A percentile compares a stretch with the other conserved stretches of the same genome.
These are phyloP conservation scores for Aspergillus sp. DNA, from an alignment of 2,329 filamentous ascomycete genomes.

Conservation along the genomic window DNA sequence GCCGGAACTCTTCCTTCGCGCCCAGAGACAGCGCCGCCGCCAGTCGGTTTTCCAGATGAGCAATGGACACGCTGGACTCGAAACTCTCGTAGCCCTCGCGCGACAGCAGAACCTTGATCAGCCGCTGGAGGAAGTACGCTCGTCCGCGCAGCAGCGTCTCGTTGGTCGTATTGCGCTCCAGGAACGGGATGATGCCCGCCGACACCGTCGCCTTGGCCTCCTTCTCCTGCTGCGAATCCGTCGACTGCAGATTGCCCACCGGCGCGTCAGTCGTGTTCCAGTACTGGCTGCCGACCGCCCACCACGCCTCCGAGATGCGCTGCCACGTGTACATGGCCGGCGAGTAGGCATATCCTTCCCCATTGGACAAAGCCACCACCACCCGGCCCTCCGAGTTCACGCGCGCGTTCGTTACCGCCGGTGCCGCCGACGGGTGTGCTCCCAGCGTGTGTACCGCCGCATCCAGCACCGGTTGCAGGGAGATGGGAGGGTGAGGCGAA, in stretches of 20 bases:
- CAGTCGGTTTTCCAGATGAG: slow-evolving; percentile 91
- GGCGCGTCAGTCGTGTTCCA: slow-evolving; percentile 98
- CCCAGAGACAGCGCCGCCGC: slow-evolving; percentile 83
- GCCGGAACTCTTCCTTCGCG: slow-evolving; percentile 85
- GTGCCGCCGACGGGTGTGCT: slow-evolving; percentile 73
- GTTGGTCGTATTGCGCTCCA: slow-evolving; percentile 92
- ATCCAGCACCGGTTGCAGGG: slow-evolving; percentile 83
- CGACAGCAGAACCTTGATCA: slow-evolving; percentile 85
- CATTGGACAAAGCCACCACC: slow-evolving; percentile 88
- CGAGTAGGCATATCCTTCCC: slow-evolving; percentile 90
- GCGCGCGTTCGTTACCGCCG: slow-evolving; percentile 85
- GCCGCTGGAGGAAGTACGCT: slow-evolving; percentile 84
- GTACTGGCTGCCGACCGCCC: slow-evolving; percentile 96
- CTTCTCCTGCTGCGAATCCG: slow-evolving; percentile 60
- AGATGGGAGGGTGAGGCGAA: slow-evolving; percentile 85
- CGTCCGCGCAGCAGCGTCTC: slow-evolving; percentile 89
- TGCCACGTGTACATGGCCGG: slow-evolving; percentile 88
- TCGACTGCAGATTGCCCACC: slow-evolving; percentile 74
- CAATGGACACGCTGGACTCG: slow-evolving; percentile 86
- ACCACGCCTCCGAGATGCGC: slow-evolving; percentile 94
- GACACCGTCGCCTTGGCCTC: slow-evolving; percentile 64
- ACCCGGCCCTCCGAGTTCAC: slow-evolving; percentile 85
- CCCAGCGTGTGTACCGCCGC: slow-evolving; percentile 77
- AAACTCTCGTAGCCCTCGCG: slow-evolving; percentile 90
- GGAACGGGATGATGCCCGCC: slow-evolving; percentile 85